These are phyloP conservation scores for Boletus smithii DNA, from an alignment of 1,284 basidiomycete genomes.

Conservation along the genomic window DNA sequence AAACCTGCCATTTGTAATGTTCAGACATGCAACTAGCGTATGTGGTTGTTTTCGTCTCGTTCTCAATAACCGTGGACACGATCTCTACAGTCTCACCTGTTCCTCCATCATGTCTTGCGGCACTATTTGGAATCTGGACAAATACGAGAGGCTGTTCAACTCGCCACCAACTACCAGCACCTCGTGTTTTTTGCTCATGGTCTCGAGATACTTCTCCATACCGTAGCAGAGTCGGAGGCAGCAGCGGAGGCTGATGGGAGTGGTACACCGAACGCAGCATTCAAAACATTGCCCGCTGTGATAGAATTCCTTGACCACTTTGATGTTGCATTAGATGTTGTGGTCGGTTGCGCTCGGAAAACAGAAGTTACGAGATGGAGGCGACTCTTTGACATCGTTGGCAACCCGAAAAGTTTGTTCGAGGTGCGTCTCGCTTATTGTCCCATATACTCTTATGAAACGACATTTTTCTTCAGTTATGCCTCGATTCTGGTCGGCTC, in stretches of 20 bases:
- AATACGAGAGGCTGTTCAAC: conserved; percentile 75
- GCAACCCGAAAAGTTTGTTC: conserved; percentile 87
- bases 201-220: conserved; percentile 91
- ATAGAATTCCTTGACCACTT: conserved; percentile 96
- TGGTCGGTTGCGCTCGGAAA: conserved; percentile 95
- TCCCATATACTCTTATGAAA: conserved; percentile 1
- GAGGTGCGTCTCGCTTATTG: conserved; percentile 52
- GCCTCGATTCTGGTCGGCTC: conserved; percentile 70
- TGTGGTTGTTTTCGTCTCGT: conserved; percentile 26
- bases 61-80: conserved; percentile 2
- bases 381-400: conserved; percentile 85
- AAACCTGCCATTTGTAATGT: conserved; percentile 88
- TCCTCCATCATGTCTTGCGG: conserved; percentile 88
- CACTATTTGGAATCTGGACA: conserved; percentile 77
- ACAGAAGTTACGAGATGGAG: conserved; percentile 93
- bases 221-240: conserved; percentile 89
- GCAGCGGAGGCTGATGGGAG: conserved; percentile 33
- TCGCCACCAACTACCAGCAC: conserved; percentile 84
- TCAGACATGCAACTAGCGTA: conserved; percentile 88
- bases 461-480: conserved; percentile 49
- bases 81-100: conserved; percentile 76
- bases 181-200: conserved; percentile 94
- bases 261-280: conserved; percentile 23
- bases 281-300: conserved; percentile 56
- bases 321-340: conserved; percentile 84